These are phyloP conservation scores for Mucuna pruriens DNA, from an alignment of 306 rosid genomes.

Conservation along the genomic window DNA sequence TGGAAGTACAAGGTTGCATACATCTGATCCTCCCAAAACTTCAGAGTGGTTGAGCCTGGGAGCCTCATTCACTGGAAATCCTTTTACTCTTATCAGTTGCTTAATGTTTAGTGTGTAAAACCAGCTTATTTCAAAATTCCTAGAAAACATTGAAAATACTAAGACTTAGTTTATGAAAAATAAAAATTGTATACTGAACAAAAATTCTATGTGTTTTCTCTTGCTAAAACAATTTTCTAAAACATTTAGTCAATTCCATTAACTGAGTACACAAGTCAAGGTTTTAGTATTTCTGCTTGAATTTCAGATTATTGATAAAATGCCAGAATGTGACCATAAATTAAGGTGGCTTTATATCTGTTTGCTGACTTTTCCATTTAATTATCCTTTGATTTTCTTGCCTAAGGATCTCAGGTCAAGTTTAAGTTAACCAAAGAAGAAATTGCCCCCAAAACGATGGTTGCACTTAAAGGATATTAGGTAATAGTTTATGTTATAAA, in stretches of 20 bases:
- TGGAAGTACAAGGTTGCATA: neutral
- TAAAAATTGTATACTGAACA: conserved; percentile 8
- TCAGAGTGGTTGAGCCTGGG: neutral
- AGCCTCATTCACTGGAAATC: neutral
- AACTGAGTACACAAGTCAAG: neutral
- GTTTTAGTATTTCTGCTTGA: conserved; percentile 20
- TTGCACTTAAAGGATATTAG: neutral
- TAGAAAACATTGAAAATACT: neutral
- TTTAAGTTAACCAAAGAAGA: conserved; percentile 10
- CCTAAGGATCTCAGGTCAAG: conserved; percentile 1
- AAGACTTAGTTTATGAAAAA: conserved; percentile 3
- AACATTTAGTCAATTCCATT: conserved; percentile 1
- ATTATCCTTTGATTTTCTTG: conserved; percentile 21
- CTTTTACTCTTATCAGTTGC: conserved; percentile 11
- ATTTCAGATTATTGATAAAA: conserved; percentile 22
- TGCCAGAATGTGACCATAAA: conserved; percentile 22
- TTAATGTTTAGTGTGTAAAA: neutral
- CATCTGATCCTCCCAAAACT: neutral
- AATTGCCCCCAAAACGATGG: conserved; percentile 18
- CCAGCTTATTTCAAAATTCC: neutral
- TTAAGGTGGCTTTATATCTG: neutral
- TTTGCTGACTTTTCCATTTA: neutral
- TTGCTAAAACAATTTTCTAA: conserved; percentile 16
- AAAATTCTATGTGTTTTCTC: neutral
- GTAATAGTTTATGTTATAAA: conserved; percentile 8